Base-by-base conservation (phyloP, 148 eudicot species). In the Camellia japonica region DNA sequence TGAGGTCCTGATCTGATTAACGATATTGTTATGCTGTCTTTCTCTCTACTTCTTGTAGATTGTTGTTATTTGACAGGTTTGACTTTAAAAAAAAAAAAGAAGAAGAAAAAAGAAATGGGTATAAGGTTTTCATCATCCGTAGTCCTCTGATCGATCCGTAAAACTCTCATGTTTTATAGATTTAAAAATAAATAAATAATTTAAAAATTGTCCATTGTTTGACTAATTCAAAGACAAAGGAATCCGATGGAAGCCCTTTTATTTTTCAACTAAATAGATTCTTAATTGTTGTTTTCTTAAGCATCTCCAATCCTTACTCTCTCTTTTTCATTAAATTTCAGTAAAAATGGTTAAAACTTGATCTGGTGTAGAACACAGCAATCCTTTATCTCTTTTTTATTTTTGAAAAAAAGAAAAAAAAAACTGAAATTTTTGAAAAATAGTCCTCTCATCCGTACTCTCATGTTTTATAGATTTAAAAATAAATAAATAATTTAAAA, bases 211-310 rank as follows among this genome's bases (percentile, higher is more conserved):
- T 30, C 30, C 30, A 30, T 30, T 30, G 30, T 30, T 30, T 30
- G 30, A 30, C 30, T 30, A 30, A 30, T 30, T 30, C 30, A 63
- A 38, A 55, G 76, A 73, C 38, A 9, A 60, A 16, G 13, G 30
- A 60, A 61, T 75, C 65, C 58, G 49, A 74, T 0, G 51, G 49
- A 58, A 74, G 64, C 77, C 49, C 77, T 58, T 56, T 14, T 38
- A 5, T 52, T 54, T 20, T 12, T 0, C 7, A 16, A 11, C 1
- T 1, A 68, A 68, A 43, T 54, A 54, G 46, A 30, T 55, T 54
- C 38, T 49, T 52, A 30, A 46, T 52, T 74, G 1, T 10, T 20
- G 16, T 30, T 12, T 73, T 56, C 64, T 73, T 23, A 6, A 30
- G 3, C 9, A 7, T 61, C 14, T 65, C n/a, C 44, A 46, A 5